phyloP scores from a whole-genome alignment of 2,329 filamentous ascomycete genomes.

The Sclerotinia borealis region DNA sequence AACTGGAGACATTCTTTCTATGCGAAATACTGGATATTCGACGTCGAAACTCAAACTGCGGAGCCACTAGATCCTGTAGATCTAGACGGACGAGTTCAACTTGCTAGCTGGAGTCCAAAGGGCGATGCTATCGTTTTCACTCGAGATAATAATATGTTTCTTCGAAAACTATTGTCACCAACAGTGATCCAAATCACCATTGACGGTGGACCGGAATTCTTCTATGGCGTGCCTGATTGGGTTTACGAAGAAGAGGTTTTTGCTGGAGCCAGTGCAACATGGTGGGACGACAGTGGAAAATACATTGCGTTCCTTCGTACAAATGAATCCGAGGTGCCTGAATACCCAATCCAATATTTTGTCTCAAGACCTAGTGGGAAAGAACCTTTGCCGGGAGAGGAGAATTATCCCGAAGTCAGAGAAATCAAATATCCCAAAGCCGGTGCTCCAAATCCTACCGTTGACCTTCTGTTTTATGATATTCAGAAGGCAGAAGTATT shows the following conservation, averaged over 20 bases:
- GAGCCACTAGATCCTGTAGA: conserved; percentile 71
- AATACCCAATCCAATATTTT: conserved; percentile 92
- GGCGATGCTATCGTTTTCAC: conserved; percentile 89
- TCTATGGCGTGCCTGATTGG: conserved; percentile 97
- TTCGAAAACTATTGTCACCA: conserved; percentile 54
- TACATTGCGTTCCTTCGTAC: conserved; percentile 89
- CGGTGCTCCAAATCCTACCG: conserved; percentile 85
- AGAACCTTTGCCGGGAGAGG: conserved; percentile 61
- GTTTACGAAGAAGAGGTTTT: conserved; percentile 89
- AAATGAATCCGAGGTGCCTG: conserved; percentile 86
- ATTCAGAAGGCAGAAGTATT: conserved; percentile 72
- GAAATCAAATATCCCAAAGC: conserved; percentile 97
- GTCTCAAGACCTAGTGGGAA: conserved; percentile 77
- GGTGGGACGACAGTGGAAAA: conserved; percentile 90
- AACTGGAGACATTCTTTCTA: conserved; percentile 91
- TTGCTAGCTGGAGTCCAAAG: conserved; percentile 83
- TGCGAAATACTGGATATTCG: conserved; percentile 84
- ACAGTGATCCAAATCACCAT: conserved; percentile 60
- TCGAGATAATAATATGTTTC: conserved; percentile 80
- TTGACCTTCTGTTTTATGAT: conserved; percentile 85
- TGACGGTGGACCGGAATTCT: conserved; percentile 82
- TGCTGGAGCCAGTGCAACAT: conserved; percentile 71
- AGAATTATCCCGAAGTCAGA: conserved; percentile 83
- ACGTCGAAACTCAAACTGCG: conserved; percentile 72
- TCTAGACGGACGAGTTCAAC: conserved; percentile 62